Evolutionary conservation across 768 basidiomycete genomes (phyloP).

Genomic region (Leccinum barrowsii): DNA sequence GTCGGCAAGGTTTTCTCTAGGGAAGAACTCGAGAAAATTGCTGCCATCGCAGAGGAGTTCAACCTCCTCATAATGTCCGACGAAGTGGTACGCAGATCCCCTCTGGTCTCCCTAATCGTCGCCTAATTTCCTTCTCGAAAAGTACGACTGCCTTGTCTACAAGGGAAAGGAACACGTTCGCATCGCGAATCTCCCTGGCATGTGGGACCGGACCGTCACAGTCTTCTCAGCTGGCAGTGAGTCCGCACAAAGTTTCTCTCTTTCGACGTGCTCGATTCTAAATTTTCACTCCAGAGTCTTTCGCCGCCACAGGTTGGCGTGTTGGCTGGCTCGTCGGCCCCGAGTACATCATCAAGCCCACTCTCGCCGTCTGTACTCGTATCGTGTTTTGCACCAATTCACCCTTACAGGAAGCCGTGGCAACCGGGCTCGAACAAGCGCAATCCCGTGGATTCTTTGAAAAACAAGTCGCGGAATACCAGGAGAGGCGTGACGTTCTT

Average conservation of each 20-base stretch:
- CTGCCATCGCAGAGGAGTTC: conserved; percentile 83
- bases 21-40: conserved; percentile 80
- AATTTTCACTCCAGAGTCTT: conserved; percentile 61
- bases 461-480: conserved; percentile 71
- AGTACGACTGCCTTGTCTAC: conserved; percentile 94
- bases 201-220: conserved; percentile 98
- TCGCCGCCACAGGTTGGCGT: conserved; percentile 97
- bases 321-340: conserved; percentile 96
- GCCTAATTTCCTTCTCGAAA: conserved; percentile 2
- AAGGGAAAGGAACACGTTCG: conserved; percentile 87
- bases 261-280: background rate
- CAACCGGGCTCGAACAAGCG: conserved; percentile 83
- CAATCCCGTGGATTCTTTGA: conserved; percentile 71
- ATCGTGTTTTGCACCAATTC: conserved; percentile 96
- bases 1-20: conserved; percentile 95
- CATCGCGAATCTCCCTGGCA: conserved; percentile 91
- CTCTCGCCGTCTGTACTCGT: conserved; percentile 86
- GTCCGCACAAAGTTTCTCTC: conserved; percentile 20
- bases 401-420: conserved; percentile 91
- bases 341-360: conserved; percentile 73
- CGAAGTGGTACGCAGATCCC: conserved; percentile 74
- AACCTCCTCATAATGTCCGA: conserved; percentile 92
- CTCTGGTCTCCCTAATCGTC: background rate
- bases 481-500: conserved; percentile 74
- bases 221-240: conserved; percentile 93